Evolutionary conservation across 345 rosid species (phyloP), one percentile per base, ranked within the genome.

Genomic region (Bruguiera gymnorhiza): DNA sequence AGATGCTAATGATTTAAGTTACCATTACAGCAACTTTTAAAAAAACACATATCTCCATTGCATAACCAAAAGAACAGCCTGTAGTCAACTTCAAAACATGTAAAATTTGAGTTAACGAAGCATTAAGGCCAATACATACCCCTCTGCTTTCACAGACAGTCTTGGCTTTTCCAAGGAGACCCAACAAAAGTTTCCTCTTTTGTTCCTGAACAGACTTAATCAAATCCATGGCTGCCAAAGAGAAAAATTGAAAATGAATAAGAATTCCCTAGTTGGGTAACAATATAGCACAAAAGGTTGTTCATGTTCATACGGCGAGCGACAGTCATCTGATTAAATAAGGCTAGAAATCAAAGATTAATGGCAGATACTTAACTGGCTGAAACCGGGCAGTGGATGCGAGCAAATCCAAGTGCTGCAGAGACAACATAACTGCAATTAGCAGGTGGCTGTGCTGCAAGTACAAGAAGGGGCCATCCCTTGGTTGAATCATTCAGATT

Each of bases 331-430:
- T 43, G 19, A 43, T 43, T 43, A 43, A 43, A 43, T 19, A 43
- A 43, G 18, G 5, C 50, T 23, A 63, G 21, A 16, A 43, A 43
- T 46, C 50, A 63, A 39, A 46, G 5, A 15, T 15, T 39, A 24
- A 6, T 37, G 8, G 26, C 18, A 51, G 20, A 24, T 56, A 21
- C 60, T 56, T 3, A 56, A 78, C 86, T 66, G 63, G 83, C 21
- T 27, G 76, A 63, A 65, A 69, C 62, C 27, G 84, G 58, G 70
- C 68, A 84, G 53, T 82, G 70, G 57, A 79, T 1, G 76, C 81
- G 81, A 73, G 83, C 81, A 36, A 76, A 65, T 68, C 30, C 54
- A n/a, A 54, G 62, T 3, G 68, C 27, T 51, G 68, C 68, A 6
- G 74, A 32, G 27, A 63, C 52, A 62, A 36, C 36, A 27, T 24